These are phyloP conservation scores for Collybiopsis luxurians DNA, from an alignment of 768 basidiomycete species.

Conservation along the genomic window DNA sequence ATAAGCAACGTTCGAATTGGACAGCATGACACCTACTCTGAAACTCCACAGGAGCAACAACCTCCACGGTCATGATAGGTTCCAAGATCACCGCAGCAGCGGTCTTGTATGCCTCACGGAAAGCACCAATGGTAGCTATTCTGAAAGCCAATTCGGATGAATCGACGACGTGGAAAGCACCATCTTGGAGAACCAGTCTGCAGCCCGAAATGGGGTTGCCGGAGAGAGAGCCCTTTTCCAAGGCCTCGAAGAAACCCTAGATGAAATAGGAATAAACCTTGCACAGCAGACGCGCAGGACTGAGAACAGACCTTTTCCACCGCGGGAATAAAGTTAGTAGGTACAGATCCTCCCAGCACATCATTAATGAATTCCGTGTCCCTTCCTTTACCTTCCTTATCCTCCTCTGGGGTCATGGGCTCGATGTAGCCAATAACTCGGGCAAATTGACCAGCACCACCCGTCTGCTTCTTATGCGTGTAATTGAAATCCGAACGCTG, in stretches of 20 bases:
- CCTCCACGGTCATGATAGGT: constrained; percentile 99
- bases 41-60: constrained; percentile 94
- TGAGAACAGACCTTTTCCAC: constrained; percentile 74
- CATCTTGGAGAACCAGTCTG: constrained; percentile 87
- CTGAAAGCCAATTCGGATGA: constrained; percentile 97
- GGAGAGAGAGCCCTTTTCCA: constrained; percentile 86
- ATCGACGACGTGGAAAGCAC: constrained; percentile 90
- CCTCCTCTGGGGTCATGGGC: constrained; percentile 65
- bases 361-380: constrained; percentile 81
- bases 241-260: constrained; percentile 92
- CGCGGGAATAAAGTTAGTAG: constrained; percentile 88
- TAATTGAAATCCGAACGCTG: constrained; percentile 80
- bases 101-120: constrained; percentile 82
- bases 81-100: constrained; percentile 85
- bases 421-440: constrained; percentile 90
- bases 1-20: background rate
- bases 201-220: constrained; percentile 87
- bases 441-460: constrained; percentile 96
- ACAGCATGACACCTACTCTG: constrained; percentile 54
- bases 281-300: no score
- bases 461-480: constrained; percentile 97
- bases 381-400: constrained; percentile 55
- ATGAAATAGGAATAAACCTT: background rate
- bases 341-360: constrained; percentile 92
- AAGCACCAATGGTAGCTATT: constrained; percentile 85